Evolutionary conservation across 1,284 basidiomycete species (phyloP).

Genomic region (Mycena sp.): DNA sequence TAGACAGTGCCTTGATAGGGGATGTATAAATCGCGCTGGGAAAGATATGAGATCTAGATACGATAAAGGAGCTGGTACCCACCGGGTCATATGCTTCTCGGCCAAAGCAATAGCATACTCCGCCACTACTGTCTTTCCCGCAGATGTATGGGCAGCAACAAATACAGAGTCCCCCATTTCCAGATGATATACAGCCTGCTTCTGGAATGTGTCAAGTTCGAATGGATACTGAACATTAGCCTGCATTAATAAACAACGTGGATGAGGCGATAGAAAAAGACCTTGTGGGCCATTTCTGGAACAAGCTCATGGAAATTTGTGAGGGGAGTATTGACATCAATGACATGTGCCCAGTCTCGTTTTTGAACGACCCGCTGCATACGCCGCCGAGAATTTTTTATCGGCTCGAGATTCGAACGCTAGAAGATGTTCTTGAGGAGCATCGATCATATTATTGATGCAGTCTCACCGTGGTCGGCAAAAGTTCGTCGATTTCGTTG

Average conservation of each 20-base stretch:
- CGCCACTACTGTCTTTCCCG: conserved; percentile 99
- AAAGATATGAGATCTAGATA: conserved; percentile 14
- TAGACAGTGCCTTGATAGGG: conserved; percentile 98
- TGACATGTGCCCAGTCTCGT: conserved; percentile 97
- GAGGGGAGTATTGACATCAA: conserved; percentile 92
- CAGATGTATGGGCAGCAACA: conserved; percentile 98
- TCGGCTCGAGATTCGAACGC: conserved; percentile 67
- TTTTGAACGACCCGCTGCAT: conserved; percentile 67
- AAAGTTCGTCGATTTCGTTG: conserved; percentile 80
- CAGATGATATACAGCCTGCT: conserved; percentile 97
- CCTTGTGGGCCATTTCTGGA: conserved; percentile 91
- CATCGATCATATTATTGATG: neutral
- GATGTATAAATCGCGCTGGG: conserved; percentile 96
- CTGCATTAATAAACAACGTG: neutral
- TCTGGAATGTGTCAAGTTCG: conserved; percentile 76
- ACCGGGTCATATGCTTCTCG: conserved; percentile 98
- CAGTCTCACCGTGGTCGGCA: conserved; percentile 78
- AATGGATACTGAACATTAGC: conserved; percentile 46
- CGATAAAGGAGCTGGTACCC: conserved; percentile 35
- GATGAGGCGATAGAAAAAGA: conserved; percentile 35
- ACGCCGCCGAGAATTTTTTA: conserved; percentile 50
- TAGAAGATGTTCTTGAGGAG: conserved; percentile 34
- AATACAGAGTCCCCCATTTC: conserved; percentile 99
- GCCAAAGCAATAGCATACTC: conserved; percentile 99
- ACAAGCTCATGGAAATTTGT: conserved; percentile 90